A percentile compares a stretch with the other conserved stretches of the same genome.
Conservation (phyloP, 768 basidiomycete genomes). For the Xerocomellus dryophilus region DNA sequence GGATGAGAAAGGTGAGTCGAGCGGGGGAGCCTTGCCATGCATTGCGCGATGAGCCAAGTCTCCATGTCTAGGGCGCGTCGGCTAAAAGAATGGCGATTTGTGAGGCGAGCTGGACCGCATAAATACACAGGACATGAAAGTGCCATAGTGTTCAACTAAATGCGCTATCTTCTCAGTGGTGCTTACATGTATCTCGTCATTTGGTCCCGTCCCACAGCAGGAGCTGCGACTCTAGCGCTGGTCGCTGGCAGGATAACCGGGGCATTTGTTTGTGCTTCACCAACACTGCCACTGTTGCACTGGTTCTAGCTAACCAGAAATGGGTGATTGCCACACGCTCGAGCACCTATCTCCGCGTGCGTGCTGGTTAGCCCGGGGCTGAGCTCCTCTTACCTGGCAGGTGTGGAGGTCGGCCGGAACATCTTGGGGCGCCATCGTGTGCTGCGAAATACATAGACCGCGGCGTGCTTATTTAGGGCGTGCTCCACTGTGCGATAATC, state of each 20-base stretch:
- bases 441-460: not conserved
- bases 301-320: too few species aligned
- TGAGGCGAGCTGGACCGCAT: not conserved
- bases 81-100: not conserved
- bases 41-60: conserved; percentile 10
- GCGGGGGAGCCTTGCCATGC: conserved; percentile 12
- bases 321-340: too few species aligned
- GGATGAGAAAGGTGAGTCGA: conserved; percentile 13
- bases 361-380: too few species aligned
- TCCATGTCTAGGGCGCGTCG: not conserved
- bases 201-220: not conserved
- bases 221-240: too few species aligned
- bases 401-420: not conserved
- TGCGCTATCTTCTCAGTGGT: not conserved
- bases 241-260: too few species aligned
- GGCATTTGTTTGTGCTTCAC: too few species aligned
- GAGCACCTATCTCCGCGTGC: too few species aligned
- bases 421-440: not conserved
- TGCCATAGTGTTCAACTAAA: not conserved
- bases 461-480: too few species aligned
- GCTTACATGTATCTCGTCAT: not conserved
- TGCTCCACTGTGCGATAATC: not conserved
- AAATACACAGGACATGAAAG: not conserved
- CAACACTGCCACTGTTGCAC: too few species aligned
- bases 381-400: too few species aligned